These are phyloP conservation scores for Gaeumannomyces sp. DNA, from an alignment of 2,329 filamentous ascomycete species.

Conservation along the genomic window DNA sequence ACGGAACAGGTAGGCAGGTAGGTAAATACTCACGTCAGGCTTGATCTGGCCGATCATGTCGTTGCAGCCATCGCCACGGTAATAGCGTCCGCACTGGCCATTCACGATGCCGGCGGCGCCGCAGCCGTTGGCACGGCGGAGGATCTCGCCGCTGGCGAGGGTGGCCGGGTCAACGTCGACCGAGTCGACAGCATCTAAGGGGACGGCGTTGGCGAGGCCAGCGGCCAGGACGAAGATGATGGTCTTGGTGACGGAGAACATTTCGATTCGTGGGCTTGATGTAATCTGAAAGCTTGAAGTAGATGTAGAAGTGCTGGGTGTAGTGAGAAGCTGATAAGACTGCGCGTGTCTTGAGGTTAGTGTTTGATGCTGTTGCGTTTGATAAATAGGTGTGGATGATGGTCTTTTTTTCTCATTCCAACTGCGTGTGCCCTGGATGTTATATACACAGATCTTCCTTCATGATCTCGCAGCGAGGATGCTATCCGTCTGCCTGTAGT, in stretches of 20 bases:
- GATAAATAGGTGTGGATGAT: too few relatives aligned
- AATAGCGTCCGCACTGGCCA: constrained; percentile 14
- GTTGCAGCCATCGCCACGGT: constrained; percentile 8
- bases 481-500: too few relatives aligned
- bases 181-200: background rate
- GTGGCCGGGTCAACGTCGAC: background rate
- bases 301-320: too few relatives aligned
- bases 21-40: background rate
- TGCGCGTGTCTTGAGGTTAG: too few relatives aligned
- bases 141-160: constrained; percentile 5
- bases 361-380: too few relatives aligned
- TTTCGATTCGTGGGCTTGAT: background rate
- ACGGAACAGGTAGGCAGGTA: background rate
- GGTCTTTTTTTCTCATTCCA: too few relatives aligned
- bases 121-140: constrained; percentile 9
- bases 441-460: too few relatives aligned
- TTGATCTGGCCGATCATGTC: background rate
- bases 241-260: constrained; percentile 2
- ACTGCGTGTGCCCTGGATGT: too few relatives aligned
- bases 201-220: background rate
- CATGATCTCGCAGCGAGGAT: too few relatives aligned
- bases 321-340: too few relatives aligned
- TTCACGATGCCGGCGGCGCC: constrained; percentile 11
- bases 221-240: constrained; percentile 1
- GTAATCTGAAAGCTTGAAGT: too few relatives aligned